Base-by-base conservation (phyloP, 495 filamentous ascomycete species). In the Lophiostoma macrostomum region DNA sequence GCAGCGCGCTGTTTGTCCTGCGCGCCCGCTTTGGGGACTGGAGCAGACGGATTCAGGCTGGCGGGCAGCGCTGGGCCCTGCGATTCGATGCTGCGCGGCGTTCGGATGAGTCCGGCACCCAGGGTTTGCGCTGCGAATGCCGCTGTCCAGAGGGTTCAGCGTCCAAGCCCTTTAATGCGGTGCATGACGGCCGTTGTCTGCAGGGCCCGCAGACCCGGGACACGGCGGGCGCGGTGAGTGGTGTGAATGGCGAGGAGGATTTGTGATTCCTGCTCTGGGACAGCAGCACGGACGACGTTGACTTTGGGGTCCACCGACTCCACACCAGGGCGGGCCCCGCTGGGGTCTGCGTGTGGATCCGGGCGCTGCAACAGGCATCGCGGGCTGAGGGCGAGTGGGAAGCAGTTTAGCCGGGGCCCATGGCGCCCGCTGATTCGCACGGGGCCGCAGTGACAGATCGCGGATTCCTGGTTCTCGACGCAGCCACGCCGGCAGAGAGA, bases 131-230 rank as follows among this genome's bases (percentile, higher is more conserved):
- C 44, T 44, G 34, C 44, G 36, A 50, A 34, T 41, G 46, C 46
- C 54, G 54, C 38, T 28, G 5, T 10, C 25, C 27, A 30, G 27
- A 34, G n/a, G 43, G 10, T 32, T 19, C 10, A n/a, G n/a, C n/a
- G n/a, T 50, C 47, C 29, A 13, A 40, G n/a, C 23, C 40, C 23
- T 20, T 40, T 40, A 27, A 22, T 19, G 24, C 40, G 39, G 27
- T 53, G 56, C 56, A 59, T 50, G 50, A 49, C 36, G 50, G 50
- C 56, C 50, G 50, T 48, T 40, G 23, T 23, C 56, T 52, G 44
- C 50, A 48, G 40, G 54, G 54, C 54, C 54, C 54, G 38, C 29
- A 40, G 31, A 45, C 54, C 54, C 16, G 54, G 54, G 38, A 51
- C 23, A 25, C 54, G 54, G 54, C 38, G 56, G 37, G 18, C 23